Percentiles rank a stretch among this genome's conserved stretches.
phyloP scores from a whole-genome alignment of 2,329 filamentous ascomycete genomes.

The Fusarium udum region DNA sequence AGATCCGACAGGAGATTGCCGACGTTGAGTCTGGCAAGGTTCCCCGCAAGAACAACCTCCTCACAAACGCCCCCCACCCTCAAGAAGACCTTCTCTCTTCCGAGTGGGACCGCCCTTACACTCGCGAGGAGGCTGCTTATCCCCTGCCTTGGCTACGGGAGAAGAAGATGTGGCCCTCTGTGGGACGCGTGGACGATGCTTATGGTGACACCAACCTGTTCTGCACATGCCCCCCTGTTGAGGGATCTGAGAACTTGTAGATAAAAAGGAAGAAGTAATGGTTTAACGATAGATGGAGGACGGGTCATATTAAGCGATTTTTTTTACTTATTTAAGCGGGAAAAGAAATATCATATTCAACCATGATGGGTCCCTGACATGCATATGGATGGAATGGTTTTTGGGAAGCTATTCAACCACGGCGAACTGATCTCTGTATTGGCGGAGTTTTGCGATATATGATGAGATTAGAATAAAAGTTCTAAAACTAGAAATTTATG shows the following conservation, averaged over 20 bases:
- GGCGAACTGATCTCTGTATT: conserved; percentile 31
- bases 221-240: conserved; percentile 91
- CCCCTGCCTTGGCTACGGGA: conserved; percentile 82
- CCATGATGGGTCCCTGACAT: conserved; percentile 28
- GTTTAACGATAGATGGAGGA: conserved; percentile 13
- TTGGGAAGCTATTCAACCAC: conserved; percentile 33
- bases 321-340: conserved; percentile 15
- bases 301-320: conserved; percentile 20
- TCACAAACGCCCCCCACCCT: conserved; percentile 90
- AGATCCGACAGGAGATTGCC: conserved; percentile 84
- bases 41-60: conserved; percentile 79
- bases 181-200: conserved; percentile 87
- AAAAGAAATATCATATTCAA: conserved; percentile 37
- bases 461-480: conserved; percentile 18
- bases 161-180: conserved; percentile 98
- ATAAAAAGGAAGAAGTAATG: conserved; percentile 17
- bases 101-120: conserved; percentile 82
- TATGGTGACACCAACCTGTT: conserved; percentile 94
- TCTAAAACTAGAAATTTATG: conserved; percentile 10
- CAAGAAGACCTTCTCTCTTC: conserved; percentile 79
- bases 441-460: conserved; percentile 27
- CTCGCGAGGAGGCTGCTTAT: conserved; percentile 84
- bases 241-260: conserved; percentile 58
- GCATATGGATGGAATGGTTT: conserved; percentile 32
- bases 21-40: conserved; percentile 83